A percentile compares a stretch with the other conserved stretches of the same genome.
phyloP scores from a whole-genome alignment of 2,329 filamentous ascomycete genomes.

The Sporothrix sp. region DNA sequence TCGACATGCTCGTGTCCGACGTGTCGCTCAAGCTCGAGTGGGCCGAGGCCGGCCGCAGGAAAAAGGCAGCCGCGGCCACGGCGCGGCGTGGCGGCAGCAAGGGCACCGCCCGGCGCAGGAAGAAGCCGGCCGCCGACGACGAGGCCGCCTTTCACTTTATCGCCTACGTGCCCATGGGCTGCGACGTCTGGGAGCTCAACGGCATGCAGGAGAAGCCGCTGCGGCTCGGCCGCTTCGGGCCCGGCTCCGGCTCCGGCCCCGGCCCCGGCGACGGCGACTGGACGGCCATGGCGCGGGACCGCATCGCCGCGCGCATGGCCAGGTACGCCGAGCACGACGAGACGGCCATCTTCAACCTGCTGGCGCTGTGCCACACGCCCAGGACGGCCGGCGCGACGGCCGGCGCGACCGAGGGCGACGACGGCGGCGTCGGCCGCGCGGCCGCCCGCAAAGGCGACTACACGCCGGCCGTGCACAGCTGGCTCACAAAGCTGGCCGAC shows the following conservation, averaged over 20 bases:
- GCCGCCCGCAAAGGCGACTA: constrained; percentile 55
- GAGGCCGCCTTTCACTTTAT: constrained; percentile 98
- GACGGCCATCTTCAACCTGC: constrained; percentile 42
- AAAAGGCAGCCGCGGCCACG: constrained; percentile 13
- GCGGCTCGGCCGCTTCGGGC: constrained; percentile 54
- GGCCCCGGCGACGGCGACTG: constrained; percentile 41
- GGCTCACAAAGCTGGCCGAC: constrained; percentile 59
- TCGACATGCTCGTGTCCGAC: constrained; percentile 67
- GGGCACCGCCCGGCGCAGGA: constrained; percentile 22
- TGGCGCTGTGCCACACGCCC: constrained; percentile 64
- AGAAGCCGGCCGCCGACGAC: constrained; percentile 30
- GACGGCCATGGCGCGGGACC: constrained; percentile 53
- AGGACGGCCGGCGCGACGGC: not conserved
- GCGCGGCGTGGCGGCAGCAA: constrained; percentile 26
- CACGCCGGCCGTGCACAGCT: constrained; percentile 56
- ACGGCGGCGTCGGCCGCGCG: constrained; percentile 40
- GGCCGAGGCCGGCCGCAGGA: constrained; percentile 31
- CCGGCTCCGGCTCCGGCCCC: too few species aligned
- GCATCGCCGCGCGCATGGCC: constrained; percentile 57
- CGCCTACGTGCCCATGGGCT: constrained; percentile 76
- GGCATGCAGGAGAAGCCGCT: constrained; percentile 72
- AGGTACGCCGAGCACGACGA: constrained; percentile 12
- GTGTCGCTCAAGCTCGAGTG: constrained; percentile 52
- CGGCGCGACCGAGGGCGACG: constrained; percentile 33
- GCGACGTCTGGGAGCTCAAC: constrained; percentile 84